phyloP scores from a whole-genome alignment of 2,329 filamentous ascomycete species.

The Aspergillus pseudotamarii region DNA sequence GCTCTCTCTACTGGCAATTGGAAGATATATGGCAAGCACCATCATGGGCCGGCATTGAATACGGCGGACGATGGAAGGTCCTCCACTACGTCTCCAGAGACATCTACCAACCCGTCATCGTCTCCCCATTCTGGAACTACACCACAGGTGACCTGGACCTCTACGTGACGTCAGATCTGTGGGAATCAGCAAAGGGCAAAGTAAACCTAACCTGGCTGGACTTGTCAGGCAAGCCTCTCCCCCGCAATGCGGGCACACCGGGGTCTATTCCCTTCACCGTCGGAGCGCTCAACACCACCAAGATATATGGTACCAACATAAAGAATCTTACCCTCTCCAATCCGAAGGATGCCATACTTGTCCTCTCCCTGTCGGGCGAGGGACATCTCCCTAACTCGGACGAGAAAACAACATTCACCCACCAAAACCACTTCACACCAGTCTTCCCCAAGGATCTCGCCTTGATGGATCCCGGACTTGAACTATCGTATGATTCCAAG shows the following conservation, averaged over 20 bases:
- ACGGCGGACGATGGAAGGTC: constrained; percentile 65
- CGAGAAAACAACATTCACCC: constrained; percentile 45
- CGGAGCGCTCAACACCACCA: constrained; percentile 57
- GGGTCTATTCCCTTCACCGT: constrained; percentile 45
- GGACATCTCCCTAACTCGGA: constrained; percentile 52
- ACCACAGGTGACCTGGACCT: constrained; percentile 54
- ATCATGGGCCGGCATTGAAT: constrained; percentile 66
- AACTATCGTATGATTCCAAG: constrained; percentile 36
- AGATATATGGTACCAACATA: constrained; percentile 46
- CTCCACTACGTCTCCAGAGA: constrained; percentile 62
- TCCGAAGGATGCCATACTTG: constrained; percentile 43
- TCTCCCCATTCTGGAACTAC: constrained; percentile 60
- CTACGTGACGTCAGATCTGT: constrained; percentile 62
- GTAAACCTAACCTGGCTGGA: constrained; percentile 57
- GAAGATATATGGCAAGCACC: constrained; percentile 68
- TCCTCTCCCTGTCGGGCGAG: constrained; percentile 48
- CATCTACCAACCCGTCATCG: constrained; percentile 61
- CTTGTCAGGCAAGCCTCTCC: constrained; percentile 51
- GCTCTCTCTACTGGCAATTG: constrained; percentile 66
- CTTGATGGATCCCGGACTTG: constrained; percentile 54
- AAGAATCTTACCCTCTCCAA: constrained; percentile 38
- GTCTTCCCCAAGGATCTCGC: constrained; percentile 49
- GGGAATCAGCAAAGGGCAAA: constrained; percentile 51
- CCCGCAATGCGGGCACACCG: constrained; percentile 37
- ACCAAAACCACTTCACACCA: constrained; percentile 56